Conservation (phyloP, 1,284 basidiomycete genomes). For the Fomitopsis palustris region DNA sequence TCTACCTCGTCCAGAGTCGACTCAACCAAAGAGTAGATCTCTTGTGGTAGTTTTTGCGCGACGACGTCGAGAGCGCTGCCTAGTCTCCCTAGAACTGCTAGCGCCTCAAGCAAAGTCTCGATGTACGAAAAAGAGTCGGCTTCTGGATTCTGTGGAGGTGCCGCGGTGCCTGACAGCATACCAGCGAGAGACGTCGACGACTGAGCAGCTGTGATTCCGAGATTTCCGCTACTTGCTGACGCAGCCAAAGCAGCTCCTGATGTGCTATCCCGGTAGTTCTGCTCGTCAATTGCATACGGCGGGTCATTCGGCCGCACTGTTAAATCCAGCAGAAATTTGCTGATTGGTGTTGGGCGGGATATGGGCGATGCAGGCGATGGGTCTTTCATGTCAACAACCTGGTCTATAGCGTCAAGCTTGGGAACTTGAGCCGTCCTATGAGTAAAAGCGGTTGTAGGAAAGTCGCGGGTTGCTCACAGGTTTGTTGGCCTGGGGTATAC, state of each 20-base stretch:
- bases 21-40: conserved; percentile 87
- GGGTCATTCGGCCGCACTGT: conserved; percentile 79
- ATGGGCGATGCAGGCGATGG: conserved; percentile 34
- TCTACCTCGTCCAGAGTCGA: conserved; percentile 88
- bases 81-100: conserved; percentile 88
- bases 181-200: conserved; percentile 26
- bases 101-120: conserved; percentile 89
- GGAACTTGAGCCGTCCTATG: conserved; percentile 40
- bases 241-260: conserved; percentile 24
- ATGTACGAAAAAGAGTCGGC: conserved; percentile 93
- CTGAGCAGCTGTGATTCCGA: conserved; percentile 18
- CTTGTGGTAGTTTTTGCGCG: conserved; percentile 79
- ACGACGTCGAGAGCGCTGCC: conserved; percentile 84
- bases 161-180: conserved; percentile 13
- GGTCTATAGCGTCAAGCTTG: conserved; percentile 56
- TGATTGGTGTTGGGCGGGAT: conserved; percentile 43
- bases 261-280: conserved; percentile 34
- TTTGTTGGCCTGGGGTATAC: conserved; percentile 79
- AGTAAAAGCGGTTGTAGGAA: background rate
- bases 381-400: conserved; percentile 18
- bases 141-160: conserved; percentile 68
- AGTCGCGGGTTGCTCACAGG: conserved; percentile 46
- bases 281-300: conserved; percentile 67
- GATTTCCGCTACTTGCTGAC: conserved; percentile 18
- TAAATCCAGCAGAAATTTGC: conserved; percentile 69